A percentile compares a stretch with the other conserved stretches of the same genome.
Conservation (phyloP, 495 filamentous ascomycete genomes). For the Annulohypoxylon maeteangense region DNA sequence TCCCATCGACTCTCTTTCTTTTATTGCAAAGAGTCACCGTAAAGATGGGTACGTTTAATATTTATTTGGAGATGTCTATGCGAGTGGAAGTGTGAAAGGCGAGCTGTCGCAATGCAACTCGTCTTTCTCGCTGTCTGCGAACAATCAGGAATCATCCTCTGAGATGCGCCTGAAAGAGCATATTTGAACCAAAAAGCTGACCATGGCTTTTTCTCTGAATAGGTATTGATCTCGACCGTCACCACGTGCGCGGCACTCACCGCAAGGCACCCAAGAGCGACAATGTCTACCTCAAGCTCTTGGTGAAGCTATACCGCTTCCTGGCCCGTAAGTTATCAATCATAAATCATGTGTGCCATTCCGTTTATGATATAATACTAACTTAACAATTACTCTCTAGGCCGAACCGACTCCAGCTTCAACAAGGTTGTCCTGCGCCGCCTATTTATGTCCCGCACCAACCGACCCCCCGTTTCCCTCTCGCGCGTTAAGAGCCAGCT, state of each 20-base stretch:
- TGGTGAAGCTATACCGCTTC: conserved; percentile 99
- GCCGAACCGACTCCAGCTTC: conserved; percentile 95
- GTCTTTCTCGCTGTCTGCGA: conserved; percentile 50
- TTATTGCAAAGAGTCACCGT: conserved; percentile 53
- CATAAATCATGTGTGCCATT: background rate
- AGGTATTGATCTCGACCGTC: conserved; percentile 78
- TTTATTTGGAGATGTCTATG: conserved; percentile 54
- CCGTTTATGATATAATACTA: background rate
- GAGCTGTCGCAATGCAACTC: conserved; percentile 5
- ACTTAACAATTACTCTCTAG: conserved; percentile 54
- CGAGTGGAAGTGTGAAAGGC: conserved; percentile 53
- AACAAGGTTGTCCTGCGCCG: conserved; percentile 97
- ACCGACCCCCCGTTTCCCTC: conserved; percentile 93
- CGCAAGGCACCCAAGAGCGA: conserved; percentile 96
- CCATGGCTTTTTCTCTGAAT: conserved; percentile 55
- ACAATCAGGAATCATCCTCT: conserved; percentile 49
- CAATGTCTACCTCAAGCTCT: conserved; percentile 96
- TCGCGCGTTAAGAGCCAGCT: conserved; percentile 83
- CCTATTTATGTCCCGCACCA: conserved; percentile 96
- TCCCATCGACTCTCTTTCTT: conserved; percentile 53
- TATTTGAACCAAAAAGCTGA: conserved; percentile 63
- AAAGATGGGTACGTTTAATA: conserved; percentile 63
- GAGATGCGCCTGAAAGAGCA: conserved; percentile 39
- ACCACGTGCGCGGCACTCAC: conserved; percentile 88
- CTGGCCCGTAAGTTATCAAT: conserved; percentile 80